These are phyloP conservation scores for Litsea cubeba DNA, from an alignment of 164 flowering plant genomes.

Conservation along the genomic window DNA sequence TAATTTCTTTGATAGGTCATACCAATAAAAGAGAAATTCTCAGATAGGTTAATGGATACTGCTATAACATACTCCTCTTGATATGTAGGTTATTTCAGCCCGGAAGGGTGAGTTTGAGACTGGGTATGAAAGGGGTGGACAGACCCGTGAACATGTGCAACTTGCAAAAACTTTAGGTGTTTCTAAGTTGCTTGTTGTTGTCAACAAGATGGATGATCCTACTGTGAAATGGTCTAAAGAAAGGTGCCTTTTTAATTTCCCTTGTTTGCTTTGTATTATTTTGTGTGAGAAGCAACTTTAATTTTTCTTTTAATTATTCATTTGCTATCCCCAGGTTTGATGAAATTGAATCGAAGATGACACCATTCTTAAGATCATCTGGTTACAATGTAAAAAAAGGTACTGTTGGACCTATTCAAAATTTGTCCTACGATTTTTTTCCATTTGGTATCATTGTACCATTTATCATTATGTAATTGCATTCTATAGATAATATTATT, in stretches of 20 bases:
- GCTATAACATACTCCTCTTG: background rate
- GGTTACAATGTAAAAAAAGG: conserved; percentile 95
- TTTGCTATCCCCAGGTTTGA: conserved; percentile 50
- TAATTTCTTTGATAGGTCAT: background rate
- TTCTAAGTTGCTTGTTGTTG: conserved; percentile 85
- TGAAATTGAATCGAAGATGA: conserved; percentile 92
- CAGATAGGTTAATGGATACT: background rate
- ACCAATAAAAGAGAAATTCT: too few species aligned
- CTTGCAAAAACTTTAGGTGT: conserved; percentile 99
- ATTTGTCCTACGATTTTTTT: background rate
- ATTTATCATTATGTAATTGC: too few species aligned
- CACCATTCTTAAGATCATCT: conserved; percentile 69
- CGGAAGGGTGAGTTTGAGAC: conserved; percentile 99
- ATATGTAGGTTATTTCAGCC: conserved; percentile 85
- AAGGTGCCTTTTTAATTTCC: conserved; percentile 38
- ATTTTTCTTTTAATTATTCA: background rate
- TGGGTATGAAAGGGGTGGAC: conserved; percentile 98
- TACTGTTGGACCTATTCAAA: conserved; percentile 13
- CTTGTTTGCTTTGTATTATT: background rate
- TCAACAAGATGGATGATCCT: conserved; percentile 98
- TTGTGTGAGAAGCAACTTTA: background rate
- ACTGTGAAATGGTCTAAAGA: conserved; percentile 94
- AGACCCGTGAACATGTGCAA: conserved; percentile 98
- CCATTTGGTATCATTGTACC: background rate
- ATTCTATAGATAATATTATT: too few species aligned